Percentiles rank a stretch among this genome's conserved stretches.
Evolutionary conservation across 2,329 filamentous ascomycete species (phyloP).

Genomic region (Alternaria longipes): DNA sequence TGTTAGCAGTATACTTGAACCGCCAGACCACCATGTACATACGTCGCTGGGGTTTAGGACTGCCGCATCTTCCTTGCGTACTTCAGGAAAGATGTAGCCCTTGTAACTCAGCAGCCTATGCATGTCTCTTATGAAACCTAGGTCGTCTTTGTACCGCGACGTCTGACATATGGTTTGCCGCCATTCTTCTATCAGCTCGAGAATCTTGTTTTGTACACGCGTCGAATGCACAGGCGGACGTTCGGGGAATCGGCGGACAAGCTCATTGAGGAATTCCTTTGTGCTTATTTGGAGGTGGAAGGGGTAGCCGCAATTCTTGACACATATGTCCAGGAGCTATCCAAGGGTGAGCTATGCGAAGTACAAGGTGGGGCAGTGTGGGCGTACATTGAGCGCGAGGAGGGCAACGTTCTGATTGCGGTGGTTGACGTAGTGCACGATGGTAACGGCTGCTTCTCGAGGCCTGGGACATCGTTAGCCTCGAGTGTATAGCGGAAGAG

Average conservation of each 20-base stretch:
- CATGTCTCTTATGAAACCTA: constrained; percentile 98
- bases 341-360: constrained; percentile 33
- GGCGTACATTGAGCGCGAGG: constrained; percentile 76
- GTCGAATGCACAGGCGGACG: constrained; percentile 86
- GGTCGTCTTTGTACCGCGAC: constrained; percentile 94
- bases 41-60: constrained; percentile 97
- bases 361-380: constrained; percentile 20
- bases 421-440: constrained; percentile 95
- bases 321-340: constrained; percentile 92
- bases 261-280: constrained; percentile 98
- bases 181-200: constrained; percentile 99
- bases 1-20: constrained; percentile 25
- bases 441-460: constrained; percentile 90
- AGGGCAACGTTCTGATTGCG: constrained; percentile 95
- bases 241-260: constrained; percentile 95
- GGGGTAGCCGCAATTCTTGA: constrained; percentile 99
- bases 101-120: constrained; percentile 95
- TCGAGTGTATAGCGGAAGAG: neutral
- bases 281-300: constrained; percentile 99
- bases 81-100: constrained; percentile 93
- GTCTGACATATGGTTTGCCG: constrained; percentile 97
- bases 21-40: constrained; percentile 55
- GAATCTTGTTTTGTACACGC: constrained; percentile 88
- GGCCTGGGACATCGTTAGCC: constrained; percentile 62
- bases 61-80: constrained; percentile 91